These are phyloP conservation scores for Pseudocercospora cruenta DNA, from an alignment of 2,329 filamentous ascomycete species.

Conservation along the genomic window DNA sequence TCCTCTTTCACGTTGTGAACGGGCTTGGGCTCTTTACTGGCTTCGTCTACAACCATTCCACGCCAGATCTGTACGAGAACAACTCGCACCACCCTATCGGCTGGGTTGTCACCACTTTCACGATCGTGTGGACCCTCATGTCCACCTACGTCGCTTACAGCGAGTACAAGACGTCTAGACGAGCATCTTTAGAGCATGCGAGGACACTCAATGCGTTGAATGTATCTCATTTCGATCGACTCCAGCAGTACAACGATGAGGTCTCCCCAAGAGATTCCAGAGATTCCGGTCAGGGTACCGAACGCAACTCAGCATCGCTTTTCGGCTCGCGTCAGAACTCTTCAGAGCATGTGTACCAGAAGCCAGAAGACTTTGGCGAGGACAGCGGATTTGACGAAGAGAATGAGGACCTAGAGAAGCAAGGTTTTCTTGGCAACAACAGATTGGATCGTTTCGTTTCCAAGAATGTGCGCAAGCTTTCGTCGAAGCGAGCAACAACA, in stretches of 20 bases:
- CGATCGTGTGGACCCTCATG: slow-evolving; percentile 70
- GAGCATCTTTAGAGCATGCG: slow-evolving; percentile 12
- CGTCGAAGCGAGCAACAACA: slow-evolving; percentile 58
- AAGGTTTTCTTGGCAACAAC: slow-evolving; percentile 48
- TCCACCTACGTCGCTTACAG: slow-evolving; percentile 64
- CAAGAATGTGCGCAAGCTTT: slow-evolving; percentile 32
- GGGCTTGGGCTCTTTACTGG: slow-evolving; percentile 66
- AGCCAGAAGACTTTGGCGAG: slow-evolving; percentile 24
- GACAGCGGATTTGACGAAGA: slow-evolving; percentile 47
- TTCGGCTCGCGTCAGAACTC: slow-evolving; percentile 39
- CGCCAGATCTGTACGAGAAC: slow-evolving; percentile 82
- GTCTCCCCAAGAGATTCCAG: slow-evolving; percentile 42
- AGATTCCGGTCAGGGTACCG: slow-evolving; percentile 42
- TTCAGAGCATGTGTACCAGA: slow-evolving; percentile 33
- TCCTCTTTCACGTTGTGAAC: slow-evolving; percentile 54
- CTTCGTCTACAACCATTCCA: slow-evolving; percentile 75
- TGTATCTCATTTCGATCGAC: slow-evolving; percentile 38
- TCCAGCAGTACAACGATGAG: slow-evolving; percentile 29
- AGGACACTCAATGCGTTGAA: slow-evolving; percentile 17
- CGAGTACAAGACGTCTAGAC: slow-evolving; percentile 21
- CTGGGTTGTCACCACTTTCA: slow-evolving; percentile 78
- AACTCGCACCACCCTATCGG: slow-evolving; percentile 89
- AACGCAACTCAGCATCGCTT: slow-evolving; percentile 32
- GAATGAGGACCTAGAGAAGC: slow-evolving; percentile 41
- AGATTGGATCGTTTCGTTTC: slow-evolving; percentile 33